phyloP scores from a whole-genome alignment of 345 rosid species.

The Abelmoschus esculentus region DNA sequence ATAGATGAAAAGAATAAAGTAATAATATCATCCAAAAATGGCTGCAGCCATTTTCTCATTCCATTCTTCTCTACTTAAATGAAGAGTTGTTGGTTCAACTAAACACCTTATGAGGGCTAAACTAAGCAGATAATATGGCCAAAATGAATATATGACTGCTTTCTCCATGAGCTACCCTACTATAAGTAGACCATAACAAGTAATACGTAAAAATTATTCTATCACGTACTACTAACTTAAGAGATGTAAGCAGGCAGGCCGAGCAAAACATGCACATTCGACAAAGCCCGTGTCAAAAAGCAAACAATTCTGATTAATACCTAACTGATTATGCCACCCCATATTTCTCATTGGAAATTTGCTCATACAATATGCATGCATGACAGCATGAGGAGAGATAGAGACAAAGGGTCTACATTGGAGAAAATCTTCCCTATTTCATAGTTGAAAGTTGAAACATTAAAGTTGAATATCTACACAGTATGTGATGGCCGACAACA shows the following conservation, averaged over 20 bases:
- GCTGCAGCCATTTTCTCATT: neutral
- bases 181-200: neutral
- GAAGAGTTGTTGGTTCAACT: neutral
- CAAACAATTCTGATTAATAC: neutral
- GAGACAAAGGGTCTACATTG: neutral
- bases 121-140: neutral
- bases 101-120: neutral
- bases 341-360: neutral
- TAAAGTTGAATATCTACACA: neutral
- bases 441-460: neutral
- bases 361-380: neutral
- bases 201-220: neutral
- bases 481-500: neutral
- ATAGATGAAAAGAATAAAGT: neutral
- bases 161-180: neutral
- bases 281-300: neutral
- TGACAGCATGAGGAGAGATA: neutral
- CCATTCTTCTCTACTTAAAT: neutral
- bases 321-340: neutral
- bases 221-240: neutral
- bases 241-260: neutral
- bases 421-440: neutral
- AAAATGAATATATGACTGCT: neutral
- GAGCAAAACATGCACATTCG: neutral
- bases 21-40: neutral